These are phyloP conservation scores for Luffa aegyptiaca DNA, from an alignment of 306 rosid genomes.

Conservation along the genomic window DNA sequence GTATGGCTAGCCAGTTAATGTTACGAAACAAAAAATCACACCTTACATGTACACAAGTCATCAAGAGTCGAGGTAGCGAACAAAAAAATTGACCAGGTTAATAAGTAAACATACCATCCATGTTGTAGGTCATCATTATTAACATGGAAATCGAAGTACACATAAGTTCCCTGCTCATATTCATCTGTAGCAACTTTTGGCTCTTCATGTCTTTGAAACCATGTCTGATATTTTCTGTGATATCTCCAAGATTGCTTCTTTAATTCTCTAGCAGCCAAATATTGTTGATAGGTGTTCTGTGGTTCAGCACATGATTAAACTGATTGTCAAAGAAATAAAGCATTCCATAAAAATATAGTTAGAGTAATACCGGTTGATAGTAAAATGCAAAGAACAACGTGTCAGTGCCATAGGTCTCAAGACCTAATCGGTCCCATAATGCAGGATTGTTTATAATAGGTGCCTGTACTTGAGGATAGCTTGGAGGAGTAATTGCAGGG, in stretches of 20 bases:
- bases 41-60: background rate
- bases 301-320: constrained; percentile 14
- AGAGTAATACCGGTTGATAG: constrained; percentile 72
- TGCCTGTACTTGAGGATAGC: constrained; percentile 93
- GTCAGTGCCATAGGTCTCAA: constrained; percentile 59
- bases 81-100: background rate
- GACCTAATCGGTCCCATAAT: constrained; percentile 85
- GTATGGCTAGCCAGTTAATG: background rate
- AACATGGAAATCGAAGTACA: constrained; percentile 87
- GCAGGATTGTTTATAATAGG: constrained; percentile 89
- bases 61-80: constrained; percentile 2
- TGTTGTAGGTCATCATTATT: constrained; percentile 78
- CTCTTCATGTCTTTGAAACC: constrained; percentile 98
- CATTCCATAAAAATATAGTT: constrained; percentile 3
- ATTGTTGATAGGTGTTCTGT: constrained; percentile 93
- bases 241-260: constrained; percentile 99
- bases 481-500: constrained; percentile 64
- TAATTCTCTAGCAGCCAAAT: constrained; percentile 95
- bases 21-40: background rate
- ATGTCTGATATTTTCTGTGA: constrained; percentile 85
- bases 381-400: constrained; percentile 88
- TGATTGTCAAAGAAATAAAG: background rate
- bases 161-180: constrained; percentile 91
- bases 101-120: constrained; percentile 64
- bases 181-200: constrained; percentile 99